Evolutionary conservation across 805 yeast species (phyloP).

Genomic region (Saccharomycopsis amapae): DNA sequence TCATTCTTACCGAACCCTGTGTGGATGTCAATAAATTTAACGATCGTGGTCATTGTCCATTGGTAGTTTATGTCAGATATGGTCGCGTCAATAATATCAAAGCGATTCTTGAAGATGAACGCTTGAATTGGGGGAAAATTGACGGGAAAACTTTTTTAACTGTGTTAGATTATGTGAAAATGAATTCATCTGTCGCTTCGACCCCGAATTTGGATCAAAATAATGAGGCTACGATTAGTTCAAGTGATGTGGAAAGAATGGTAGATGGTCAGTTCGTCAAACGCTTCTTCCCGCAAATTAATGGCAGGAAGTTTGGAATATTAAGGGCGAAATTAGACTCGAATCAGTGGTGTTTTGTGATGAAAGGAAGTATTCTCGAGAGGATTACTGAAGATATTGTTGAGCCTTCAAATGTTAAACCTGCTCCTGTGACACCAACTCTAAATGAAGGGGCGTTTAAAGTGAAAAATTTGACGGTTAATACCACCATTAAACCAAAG

Average conservation of each 20-base stretch:
- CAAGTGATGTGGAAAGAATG: conserved; percentile 27
- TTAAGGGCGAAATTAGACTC: conserved; percentile 32
- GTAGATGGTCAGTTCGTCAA: conserved; percentile 28
- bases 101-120: conserved; percentile 40
- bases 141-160: conserved; percentile 22
- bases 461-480: not conserved
- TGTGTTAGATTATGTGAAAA: conserved; percentile 42
- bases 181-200: conserved; percentile 21
- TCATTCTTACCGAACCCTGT: not conserved
- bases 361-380: conserved; percentile 23
- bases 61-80: conserved; percentile 64
- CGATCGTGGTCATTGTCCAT: conserved; percentile 43
- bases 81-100: conserved; percentile 55
- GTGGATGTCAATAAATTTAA: conserved; percentile 53
- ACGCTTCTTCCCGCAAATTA: conserved; percentile 22
- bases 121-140: conserved; percentile 38
- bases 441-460: not conserved
- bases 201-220: not conserved
- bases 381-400: conserved; percentile 1
- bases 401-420: not conserved
- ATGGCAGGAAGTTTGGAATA: conserved; percentile 28
- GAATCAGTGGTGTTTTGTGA: conserved; percentile 26
- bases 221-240: not conserved
- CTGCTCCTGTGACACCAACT: too few relatives aligned
- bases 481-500: too few relatives aligned